Evolutionary conservation across 129 eudicot genomes (phyloP), one percentile per base, ranked within the genome.

Genomic region (Tanacetum coccineum): DNA sequence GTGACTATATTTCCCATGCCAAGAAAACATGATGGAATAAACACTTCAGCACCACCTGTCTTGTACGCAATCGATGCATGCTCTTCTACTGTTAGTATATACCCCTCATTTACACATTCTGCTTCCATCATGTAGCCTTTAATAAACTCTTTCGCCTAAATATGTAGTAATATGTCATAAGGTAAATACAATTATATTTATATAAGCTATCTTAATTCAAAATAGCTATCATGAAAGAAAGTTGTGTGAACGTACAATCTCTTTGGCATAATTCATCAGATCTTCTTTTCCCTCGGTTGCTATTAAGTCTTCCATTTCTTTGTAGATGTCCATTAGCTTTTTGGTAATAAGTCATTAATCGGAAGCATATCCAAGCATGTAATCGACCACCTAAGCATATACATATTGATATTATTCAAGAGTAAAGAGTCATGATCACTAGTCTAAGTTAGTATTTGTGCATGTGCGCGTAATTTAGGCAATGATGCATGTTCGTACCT

Each of bases 281-380:
- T 73, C n/a, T 12, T 39, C 26, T 42, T 55, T 64, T 44, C 64
- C 78, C 40, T 64, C 71, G 3, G 18, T n/a, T 25, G 19, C 55
- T 19, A 40, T 42, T 6, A 42, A 18, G 11, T 73, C 78, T 56
- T 73, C 64, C 55, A 73, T 53, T 73, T 73, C 78, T n/a, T 64
- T 44, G 39, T 20, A 73, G 0, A 44, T 26, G 22, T 64, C 71
- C 26, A 73, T 1, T 13, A 73, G 49, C 28, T 8, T 56, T n/a
- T 30, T 50, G 15, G 19, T 73, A 73, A 64, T 32, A 1, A 56
- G 48, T 53, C 78, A 73, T 73, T 73, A 64, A 5, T 64, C 48
- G 78, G 78, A 58, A 73, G 78, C 18, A 15, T 44, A 25, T 64
- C 71, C 4, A 64, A 9, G 58, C 58, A 25, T 11, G 46, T 42